phyloP scores from a whole-genome alignment of 2,329 filamentous ascomycete species.

The Tolypocladium nubicola region DNA sequence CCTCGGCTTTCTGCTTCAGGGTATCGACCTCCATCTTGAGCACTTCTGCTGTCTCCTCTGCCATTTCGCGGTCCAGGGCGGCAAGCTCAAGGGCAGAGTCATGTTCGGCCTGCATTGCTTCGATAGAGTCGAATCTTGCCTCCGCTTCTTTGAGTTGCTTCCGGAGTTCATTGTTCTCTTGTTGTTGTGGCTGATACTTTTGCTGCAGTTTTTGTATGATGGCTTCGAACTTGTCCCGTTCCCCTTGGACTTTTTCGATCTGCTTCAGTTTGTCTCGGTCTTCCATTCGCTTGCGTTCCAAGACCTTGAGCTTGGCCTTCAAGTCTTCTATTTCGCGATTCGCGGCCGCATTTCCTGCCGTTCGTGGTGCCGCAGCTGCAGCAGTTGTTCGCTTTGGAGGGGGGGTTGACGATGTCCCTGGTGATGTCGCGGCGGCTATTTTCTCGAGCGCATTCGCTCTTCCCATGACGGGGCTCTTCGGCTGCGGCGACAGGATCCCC shows the following conservation, averaged over 20 bases:
- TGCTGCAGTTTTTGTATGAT: slow-evolving; percentile 86
- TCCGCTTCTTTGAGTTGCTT: slow-evolving; percentile 71
- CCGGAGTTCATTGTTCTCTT: slow-evolving; percentile 67
- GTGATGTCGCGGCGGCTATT: slow-evolving; percentile 29
- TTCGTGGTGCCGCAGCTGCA: slow-evolving; percentile 19
- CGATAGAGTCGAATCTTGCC: slow-evolving; percentile 53
- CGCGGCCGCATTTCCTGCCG: slow-evolving; percentile 38
- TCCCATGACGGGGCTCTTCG: slow-evolving; percentile 38
- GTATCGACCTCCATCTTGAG: slow-evolving; percentile 71
- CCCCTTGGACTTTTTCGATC: slow-evolving; percentile 64
- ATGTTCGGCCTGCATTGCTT: slow-evolving; percentile 69
- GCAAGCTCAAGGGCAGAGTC: slow-evolving; percentile 80
- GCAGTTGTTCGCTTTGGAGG: slow-evolving; percentile 18
- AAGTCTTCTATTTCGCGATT: slow-evolving; percentile 73
- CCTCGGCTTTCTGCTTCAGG: slow-evolving; percentile 66
- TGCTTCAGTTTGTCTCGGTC: slow-evolving; percentile 77
- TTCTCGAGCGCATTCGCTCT: slow-evolving; percentile 41
- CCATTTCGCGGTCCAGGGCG: slow-evolving; percentile 87
- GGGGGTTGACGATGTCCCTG: slow-evolving; percentile 17
- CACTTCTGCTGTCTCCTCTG: slow-evolving; percentile 81
- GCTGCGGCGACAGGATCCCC: slow-evolving; percentile 37
- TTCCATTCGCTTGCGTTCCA: slow-evolving; percentile 80
- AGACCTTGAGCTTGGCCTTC: slow-evolving; percentile 73
- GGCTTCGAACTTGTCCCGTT: slow-evolving; percentile 66
- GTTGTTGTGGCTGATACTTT: slow-evolving; percentile 77